Percentiles rank a stretch among this genome's conserved stretches.
phyloP scores from a whole-genome alignment of 1,139 yeast species.

The Debaryomyces psychrophilus region DNA sequence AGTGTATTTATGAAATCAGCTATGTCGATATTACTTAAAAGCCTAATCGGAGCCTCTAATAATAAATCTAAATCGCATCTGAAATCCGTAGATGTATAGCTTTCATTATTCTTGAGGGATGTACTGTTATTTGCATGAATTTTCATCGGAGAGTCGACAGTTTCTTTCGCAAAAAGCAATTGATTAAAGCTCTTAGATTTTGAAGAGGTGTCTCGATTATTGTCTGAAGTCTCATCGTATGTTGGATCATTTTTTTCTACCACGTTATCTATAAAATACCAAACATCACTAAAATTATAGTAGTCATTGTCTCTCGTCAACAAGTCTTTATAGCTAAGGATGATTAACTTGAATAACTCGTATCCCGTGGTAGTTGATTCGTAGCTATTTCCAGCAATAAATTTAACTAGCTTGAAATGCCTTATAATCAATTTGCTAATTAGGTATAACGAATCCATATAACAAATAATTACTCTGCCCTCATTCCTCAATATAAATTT shows the following conservation, averaged over 20 bases:
- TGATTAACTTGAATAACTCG: constrained; percentile 39
- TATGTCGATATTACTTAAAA: constrained; percentile 23
- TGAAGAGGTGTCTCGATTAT: background rate
- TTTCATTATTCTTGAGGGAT: constrained; percentile 21
- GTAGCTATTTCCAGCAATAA: constrained; percentile 30
- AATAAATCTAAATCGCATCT: constrained; percentile 31
- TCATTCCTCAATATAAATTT: constrained; percentile 44
- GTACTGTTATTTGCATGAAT: constrained; percentile 26
- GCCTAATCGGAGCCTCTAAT: constrained; percentile 14
- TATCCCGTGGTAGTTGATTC: constrained; percentile 35
- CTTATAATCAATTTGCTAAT: constrained; percentile 36
- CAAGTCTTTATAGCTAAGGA: constrained; percentile 40
- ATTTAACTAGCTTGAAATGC: constrained; percentile 43
- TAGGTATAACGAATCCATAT: constrained; percentile 45
- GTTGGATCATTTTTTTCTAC: constrained; percentile 25
- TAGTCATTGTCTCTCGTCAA: constrained; percentile 36
- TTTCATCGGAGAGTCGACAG: constrained; percentile 41
- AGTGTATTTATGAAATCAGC: constrained; percentile 20
- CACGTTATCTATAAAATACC: constrained; percentile 41
- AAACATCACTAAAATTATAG: constrained; percentile 35
- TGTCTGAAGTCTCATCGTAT: background rate
- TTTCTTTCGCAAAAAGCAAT: constrained; percentile 27
- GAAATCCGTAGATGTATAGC: constrained; percentile 31
- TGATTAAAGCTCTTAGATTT: constrained; percentile 6
- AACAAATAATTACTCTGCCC: constrained; percentile 44